These are phyloP conservation scores for Termitomyces heimii DNA, from an alignment of 768 basidiomycete species.

Conservation along the genomic window DNA sequence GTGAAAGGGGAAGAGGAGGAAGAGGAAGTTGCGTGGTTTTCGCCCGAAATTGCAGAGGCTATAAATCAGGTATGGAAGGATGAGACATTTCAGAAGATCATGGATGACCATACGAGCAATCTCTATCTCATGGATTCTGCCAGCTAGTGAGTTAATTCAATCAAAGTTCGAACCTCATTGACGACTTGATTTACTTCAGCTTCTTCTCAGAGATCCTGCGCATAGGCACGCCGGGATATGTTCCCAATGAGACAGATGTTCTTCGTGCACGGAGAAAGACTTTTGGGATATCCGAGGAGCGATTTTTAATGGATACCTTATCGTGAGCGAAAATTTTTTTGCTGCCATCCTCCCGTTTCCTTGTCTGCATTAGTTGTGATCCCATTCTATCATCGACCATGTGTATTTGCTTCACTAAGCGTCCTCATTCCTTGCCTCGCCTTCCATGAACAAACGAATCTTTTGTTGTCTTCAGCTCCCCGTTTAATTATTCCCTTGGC, in stretches of 20 bases:
- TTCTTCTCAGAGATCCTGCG: slow-evolving; percentile 82
- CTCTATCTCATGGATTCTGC: slow-evolving; percentile 98
- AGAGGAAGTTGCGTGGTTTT: slow-evolving; percentile 26
- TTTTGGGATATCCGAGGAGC: slow-evolving; percentile 86
- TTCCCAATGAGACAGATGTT: slow-evolving; percentile 82
- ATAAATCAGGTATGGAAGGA: slow-evolving; percentile 68
- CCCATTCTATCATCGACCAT: no score
- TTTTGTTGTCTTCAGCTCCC: no score
- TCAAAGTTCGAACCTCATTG: neutral
- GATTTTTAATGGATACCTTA: slow-evolving; percentile 62
- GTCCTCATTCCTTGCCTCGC: neutral
- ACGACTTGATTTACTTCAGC: slow-evolving; percentile 28
- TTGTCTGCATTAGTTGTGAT: neutral
- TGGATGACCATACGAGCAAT: slow-evolving; percentile 56
- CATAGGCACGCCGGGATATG: slow-evolving; percentile 71
- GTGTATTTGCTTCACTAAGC: neutral
- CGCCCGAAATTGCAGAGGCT: slow-evolving; percentile 59
- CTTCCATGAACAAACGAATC: neutral
- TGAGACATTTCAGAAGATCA: slow-evolving; percentile 48
- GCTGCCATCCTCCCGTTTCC: neutral
- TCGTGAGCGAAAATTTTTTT: slow-evolving; percentile 32
- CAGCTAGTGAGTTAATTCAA: slow-evolving; percentile 56
- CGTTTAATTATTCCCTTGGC: no score
- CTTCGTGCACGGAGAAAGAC: slow-evolving; percentile 81
- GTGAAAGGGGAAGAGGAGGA: neutral